Evolutionary conservation across 164 flowering plant genomes (phyloP), one percentile per base, ranked within the genome.

Genomic region (Stephania cephalantha): DNA sequence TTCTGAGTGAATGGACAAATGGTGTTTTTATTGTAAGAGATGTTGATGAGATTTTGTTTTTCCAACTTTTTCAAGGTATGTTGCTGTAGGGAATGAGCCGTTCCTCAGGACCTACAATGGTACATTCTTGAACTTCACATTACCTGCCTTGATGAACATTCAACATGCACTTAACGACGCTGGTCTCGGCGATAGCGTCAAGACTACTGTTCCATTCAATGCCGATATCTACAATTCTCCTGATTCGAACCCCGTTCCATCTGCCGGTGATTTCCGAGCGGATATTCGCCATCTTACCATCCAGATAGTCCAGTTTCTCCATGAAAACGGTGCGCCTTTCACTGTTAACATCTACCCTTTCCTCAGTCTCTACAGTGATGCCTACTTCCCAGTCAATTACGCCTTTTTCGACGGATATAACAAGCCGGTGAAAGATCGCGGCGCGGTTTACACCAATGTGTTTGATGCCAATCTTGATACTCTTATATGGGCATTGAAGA

Each of bases 391-490:
- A 0, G 1, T 87, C n/a, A 97, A 92, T 13, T 93, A 68, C 46
- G 99, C 99, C 18, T 95, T 93, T 82, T 93, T 95, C 64, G 97
- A 91, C 35, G 97, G 91, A 10, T 25, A 83, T 15, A 79, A 52
- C 69, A 78, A 78, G 73, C 86, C 93, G 0, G 10, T 95, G 42
- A 82, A 71, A 45, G 99, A 93, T 63, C 87, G 90, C 0, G 79
- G 78, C 17, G 22, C 68, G 52, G 69, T 83, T 8, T 95, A 95
- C 83, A 87, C 83, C 25, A 95, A 92, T 72, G 97, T 86, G 78
- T 91, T 95, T 74, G 99, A 95, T 78, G 98, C 98, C 30, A 93
- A 92, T 77, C 83, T 88, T 3, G 98, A 95, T 81, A 93, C 99
- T 5, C 86, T 95, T 1, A 69, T 87, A 0, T 86, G 84, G 85